Evolutionary conservation across 768 basidiomycete species (phyloP).

Genomic region (Collybia nuda): DNA sequence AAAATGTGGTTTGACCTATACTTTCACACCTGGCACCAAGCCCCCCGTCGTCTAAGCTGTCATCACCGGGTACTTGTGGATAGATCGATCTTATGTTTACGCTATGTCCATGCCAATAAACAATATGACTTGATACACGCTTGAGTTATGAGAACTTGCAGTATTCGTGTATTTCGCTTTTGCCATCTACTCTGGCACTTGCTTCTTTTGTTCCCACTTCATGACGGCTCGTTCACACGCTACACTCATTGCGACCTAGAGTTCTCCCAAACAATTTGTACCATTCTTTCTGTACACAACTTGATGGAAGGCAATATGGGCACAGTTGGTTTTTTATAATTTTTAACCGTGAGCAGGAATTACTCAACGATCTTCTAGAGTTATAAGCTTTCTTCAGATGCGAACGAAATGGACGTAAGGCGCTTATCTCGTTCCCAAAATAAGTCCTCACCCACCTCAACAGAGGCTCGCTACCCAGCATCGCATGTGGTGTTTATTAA

Average conservation of each 20-base stretch:
- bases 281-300: background rate
- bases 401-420: background rate
- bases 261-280: background rate
- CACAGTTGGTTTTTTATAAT: too few relatives aligned
- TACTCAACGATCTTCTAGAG: background rate
- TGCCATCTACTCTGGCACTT: too few relatives aligned
- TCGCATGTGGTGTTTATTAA: slow-evolving; percentile 21
- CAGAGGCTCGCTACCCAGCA: slow-evolving; percentile 24
- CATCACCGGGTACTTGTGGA: too few relatives aligned
- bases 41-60: slow-evolving; percentile 61
- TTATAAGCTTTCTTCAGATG: background rate
- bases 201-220: too few relatives aligned
- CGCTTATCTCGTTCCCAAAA: background rate
- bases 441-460: background rate
- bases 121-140: too few relatives aligned
- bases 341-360: too few relatives aligned
- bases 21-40: slow-evolving; percentile 79
- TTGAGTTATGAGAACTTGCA: too few relatives aligned
- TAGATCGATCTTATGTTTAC: too few relatives aligned
- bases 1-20: slow-evolving; percentile 88
- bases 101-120: too few relatives aligned
- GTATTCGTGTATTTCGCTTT: too few relatives aligned
- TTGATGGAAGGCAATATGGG: too few relatives aligned
- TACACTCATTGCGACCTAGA: background rate
- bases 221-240: too few relatives aligned